Percentiles rank a stretch among this genome's conserved stretches.
Evolutionary conservation across 306 rosid species (phyloP).

Genomic region (Acmispon strigosus): DNA sequence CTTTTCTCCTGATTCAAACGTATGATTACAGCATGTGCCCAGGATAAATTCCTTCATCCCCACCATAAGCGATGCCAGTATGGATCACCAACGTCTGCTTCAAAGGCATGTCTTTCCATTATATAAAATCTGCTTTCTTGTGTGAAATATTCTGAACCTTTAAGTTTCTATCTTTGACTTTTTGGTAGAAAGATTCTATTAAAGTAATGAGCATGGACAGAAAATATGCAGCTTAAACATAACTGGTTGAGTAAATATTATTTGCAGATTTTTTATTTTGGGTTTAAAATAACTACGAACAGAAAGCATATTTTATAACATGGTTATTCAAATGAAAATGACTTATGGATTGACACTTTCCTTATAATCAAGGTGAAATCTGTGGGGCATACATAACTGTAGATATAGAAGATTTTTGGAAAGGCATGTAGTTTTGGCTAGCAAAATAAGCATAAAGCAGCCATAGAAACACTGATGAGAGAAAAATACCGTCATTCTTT

Average conservation of each 20-base stretch:
- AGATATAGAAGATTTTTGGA: neutral
- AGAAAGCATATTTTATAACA: neutral
- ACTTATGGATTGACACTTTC: neutral
- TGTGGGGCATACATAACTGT: neutral
- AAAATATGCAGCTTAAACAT: neutral
- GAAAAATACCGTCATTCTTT: neutral
- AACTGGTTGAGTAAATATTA: neutral
- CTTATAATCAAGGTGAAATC: neutral
- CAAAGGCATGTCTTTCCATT: conserved; percentile 50
- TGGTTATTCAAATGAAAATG: neutral
- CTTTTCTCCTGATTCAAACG: neutral
- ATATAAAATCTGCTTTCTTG: neutral
- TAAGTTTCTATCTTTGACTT: neutral
- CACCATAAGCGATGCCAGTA: conserved; percentile 58
- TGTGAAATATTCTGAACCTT: neutral
- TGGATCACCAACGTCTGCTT: conserved; percentile 80
- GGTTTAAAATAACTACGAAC: neutral
- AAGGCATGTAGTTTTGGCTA: neutral
- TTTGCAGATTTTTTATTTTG: neutral
- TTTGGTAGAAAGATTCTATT: neutral
- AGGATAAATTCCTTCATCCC: conserved; percentile 79
- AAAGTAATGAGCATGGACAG: neutral
- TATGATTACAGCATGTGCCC: conserved; percentile 68
- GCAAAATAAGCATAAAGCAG: neutral
- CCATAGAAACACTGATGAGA: neutral